Conservation (phyloP, 768 basidiomycete species). For the Tephrocybe sp. region DNA sequence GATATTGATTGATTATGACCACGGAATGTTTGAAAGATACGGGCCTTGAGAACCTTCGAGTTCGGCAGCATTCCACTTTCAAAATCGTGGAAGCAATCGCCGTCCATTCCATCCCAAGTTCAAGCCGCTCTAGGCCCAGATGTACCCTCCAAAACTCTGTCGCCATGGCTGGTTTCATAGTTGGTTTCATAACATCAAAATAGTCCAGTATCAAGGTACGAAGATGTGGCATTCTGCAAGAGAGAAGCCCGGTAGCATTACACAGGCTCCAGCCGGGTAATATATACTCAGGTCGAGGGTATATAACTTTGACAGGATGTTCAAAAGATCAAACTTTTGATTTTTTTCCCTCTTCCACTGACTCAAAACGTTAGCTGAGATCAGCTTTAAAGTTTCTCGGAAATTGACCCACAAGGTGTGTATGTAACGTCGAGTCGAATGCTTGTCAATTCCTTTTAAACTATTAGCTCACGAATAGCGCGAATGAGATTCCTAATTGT, state of each 20-base stretch:
- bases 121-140: constrained; percentile 5
- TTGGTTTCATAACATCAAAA: not conserved
- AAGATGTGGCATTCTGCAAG: not conserved
- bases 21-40: not conserved
- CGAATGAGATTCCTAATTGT: not conserved
- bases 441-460: not conserved
- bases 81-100: constrained; percentile 5
- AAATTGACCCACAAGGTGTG: not conserved
- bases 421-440: not conserved
- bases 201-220: not conserved
- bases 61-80: not conserved
- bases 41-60: not conserved
- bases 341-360: not conserved
- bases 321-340: constrained; percentile 1
- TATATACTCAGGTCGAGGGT: constrained; percentile 4
- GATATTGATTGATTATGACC: not conserved
- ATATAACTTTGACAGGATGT: not conserved
- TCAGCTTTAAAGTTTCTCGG: not conserved
- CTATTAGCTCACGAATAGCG: not conserved
- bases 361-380: not conserved
- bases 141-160: constrained; percentile 6
- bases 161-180: not conserved
- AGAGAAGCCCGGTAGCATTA: constrained; percentile 4
- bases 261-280: not conserved
- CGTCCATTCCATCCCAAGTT: not conserved